Evolutionary conservation across 257 asterid genomes (phyloP), one percentile per base, ranked within the genome.

Genomic region (Pogostemon cablin): DNA sequence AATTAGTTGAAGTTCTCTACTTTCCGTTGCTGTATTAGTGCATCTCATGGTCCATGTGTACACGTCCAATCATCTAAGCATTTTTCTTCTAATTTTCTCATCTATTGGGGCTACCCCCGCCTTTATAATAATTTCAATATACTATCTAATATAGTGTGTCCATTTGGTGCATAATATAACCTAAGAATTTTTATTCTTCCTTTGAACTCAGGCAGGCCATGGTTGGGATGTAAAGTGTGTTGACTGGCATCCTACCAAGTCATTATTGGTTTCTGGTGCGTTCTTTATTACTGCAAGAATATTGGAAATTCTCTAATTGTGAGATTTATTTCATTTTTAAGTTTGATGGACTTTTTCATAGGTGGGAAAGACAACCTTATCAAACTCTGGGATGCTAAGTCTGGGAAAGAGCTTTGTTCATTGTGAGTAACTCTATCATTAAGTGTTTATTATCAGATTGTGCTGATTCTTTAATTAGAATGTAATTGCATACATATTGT

Each of bases 201-300:
- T 81, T 90, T 93, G 84, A 86, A 90, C 98, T 88, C 97, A 90
- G 95, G 90, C 97, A 93, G 98, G 99, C 96, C 99, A 95, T 82
- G 99, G 99, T 79, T 89, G 99, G 99, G 99, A 95, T 85, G 99
- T 95, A 71, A 95, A 95, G 90, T 86, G 93, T 82, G 98, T 95
- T 71, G 99, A 91, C 81, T 95, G 99, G 99, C 99, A 95, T 84
- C 99, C 99, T 71, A 84, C 90, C 12, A 95, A 95, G 87, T 95
- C 99, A 58, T 78, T 95, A 76, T 76, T 95, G 83, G 96, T 85
- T 75, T 95, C 99, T 41, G 99, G 98, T 90, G 77, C 10, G 82
- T 76, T 65, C 77, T 73, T 39, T 35, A 46, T 69, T 71, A 7
- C n/a, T 71, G 76, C 54, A 32, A 7, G 40, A 47, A 17, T 54